These are phyloP conservation scores for Omphalotus guepiniiformis DNA, from an alignment of 768 basidiomycete genomes.

Conservation along the genomic window DNA sequence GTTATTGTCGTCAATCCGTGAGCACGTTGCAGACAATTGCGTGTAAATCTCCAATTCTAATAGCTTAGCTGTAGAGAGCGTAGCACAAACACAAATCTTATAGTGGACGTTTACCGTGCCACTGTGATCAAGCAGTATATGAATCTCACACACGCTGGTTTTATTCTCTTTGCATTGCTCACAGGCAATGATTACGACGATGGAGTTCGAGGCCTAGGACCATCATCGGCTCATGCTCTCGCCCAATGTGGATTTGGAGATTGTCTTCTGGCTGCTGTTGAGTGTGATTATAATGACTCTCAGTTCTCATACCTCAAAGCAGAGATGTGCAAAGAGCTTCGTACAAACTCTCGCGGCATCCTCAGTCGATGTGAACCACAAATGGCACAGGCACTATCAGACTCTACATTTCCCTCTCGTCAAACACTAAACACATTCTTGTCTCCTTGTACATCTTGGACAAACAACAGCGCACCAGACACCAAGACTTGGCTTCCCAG, in stretches of 20 bases:
- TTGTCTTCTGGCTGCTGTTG: neutral
- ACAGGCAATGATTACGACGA: neutral
- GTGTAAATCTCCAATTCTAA: no score
- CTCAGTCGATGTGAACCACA: neutral
- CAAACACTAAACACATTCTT: neutral
- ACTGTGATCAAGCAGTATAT: constrained; percentile 20
- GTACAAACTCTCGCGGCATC: neutral
- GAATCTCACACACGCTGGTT: constrained; percentile 8
- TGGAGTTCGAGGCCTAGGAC: neutral
- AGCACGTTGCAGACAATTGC: no score
- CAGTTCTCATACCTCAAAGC: neutral
- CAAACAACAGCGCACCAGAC: neutral
- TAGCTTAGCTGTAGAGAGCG: neutral
- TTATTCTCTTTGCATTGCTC: neutral
- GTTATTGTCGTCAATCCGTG: neutral
- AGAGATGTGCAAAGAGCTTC: neutral
- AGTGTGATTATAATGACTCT: neutral
- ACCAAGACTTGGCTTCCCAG: neutral
- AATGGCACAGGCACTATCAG: neutral
- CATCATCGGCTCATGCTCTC: neutral
- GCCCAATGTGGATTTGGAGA: constrained; percentile 1
- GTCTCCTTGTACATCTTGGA: neutral
- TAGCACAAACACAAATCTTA: no score
- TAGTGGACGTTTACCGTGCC: neutral
- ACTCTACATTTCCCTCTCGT: neutral